Evolutionary conservation across 1,284 basidiomycete genomes (phyloP).

Genomic region (Vanrija humicola): DNA sequence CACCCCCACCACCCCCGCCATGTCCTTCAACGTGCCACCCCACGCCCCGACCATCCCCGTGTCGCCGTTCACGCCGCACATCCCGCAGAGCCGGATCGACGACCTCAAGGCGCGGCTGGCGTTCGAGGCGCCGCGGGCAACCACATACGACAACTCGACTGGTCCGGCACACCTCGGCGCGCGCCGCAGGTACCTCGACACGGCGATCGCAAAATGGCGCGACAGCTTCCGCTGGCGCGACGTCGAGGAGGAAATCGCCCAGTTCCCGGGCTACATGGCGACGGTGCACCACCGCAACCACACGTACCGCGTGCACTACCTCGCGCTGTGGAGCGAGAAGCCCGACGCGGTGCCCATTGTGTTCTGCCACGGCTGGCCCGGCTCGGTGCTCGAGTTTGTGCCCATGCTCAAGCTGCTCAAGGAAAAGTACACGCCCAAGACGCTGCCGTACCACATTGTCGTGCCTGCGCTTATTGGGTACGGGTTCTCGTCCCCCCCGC

Average conservation of each 20-base stretch:
- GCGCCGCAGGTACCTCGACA: conserved; percentile 22
- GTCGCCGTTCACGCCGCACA: conserved; percentile 24
- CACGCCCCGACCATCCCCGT: conserved; percentile 26
- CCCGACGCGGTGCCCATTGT: conserved; percentile 39
- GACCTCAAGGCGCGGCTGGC: conserved; percentile 31
- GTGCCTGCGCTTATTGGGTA: conserved; percentile 41
- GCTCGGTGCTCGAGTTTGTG: conserved; percentile 40
- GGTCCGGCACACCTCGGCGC: conserved; percentile 21
- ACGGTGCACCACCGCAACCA: conserved; percentile 13
- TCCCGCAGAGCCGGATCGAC: conserved; percentile 31
- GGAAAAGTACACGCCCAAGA: conserved; percentile 26
- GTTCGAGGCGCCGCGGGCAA: conserved; percentile 16
- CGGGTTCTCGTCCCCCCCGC: conserved; percentile 38
- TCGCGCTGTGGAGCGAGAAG: conserved; percentile 30
- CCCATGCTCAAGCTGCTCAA: conserved; percentile 30
- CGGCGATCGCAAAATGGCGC: conserved; percentile 24
- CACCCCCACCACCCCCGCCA: neutral
- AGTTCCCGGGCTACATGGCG: conserved; percentile 27
- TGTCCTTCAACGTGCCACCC: conserved; percentile 26
- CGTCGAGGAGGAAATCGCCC: conserved; percentile 27
- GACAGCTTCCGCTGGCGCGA: conserved; percentile 19
- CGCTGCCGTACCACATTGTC: conserved; percentile 32
- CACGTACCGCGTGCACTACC: conserved; percentile 35
- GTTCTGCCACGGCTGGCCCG: conserved; percentile 48
- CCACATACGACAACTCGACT: conserved; percentile 39